Base-by-base conservation (phyloP, 2,329 filamentous ascomycete species). In the Boeremia lycopersici region DNA sequence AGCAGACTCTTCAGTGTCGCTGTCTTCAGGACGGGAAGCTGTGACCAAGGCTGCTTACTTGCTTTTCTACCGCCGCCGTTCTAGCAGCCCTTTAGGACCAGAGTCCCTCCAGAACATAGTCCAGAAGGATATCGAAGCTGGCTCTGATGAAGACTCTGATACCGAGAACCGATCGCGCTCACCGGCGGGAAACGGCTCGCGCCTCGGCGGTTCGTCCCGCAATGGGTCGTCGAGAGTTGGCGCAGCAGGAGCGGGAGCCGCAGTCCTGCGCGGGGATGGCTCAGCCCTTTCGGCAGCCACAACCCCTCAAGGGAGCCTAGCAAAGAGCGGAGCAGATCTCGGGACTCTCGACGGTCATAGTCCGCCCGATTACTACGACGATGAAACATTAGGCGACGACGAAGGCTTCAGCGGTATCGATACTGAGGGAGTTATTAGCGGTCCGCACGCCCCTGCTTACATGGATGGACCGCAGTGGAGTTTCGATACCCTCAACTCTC, bases 61-160 rank as follows among this genome's bases (percentile, higher is more conserved):
- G 10, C 82, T 99, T 30, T 99, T 99, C 81, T 99, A 99, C 78
- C 90, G 95, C 35, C 89, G 95, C 53, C 89, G 91, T 60, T 91
- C 91, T 5, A 81, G 84, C 7, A 77, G 76, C 58, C 89, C 91
- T 59, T 85, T 99, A 62, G 95, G 95, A 53, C 93, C 93, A 25
- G 82, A 87, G 39, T 84, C 84, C 46, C 87, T 97, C 56, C 84
- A 87, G 63, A 80, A 87, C 61, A 86, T 96, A 44, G 80, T 90
- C 48, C 83, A 87, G 47, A 80, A 82, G 68, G 81, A 81, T 47
- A 56, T 51, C 57, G 72, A 74, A 25, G 72, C 76, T 44, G 78
- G 78, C 54, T 73, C 68, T 70, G 72, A 79, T 75, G 66, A 64
- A 5, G 83, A 84, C 44, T 72, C 56, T 9, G 66, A 69, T 11